A percentile compares a stretch with the other conserved stretches of the same genome.
These are phyloP conservation scores for Kingdonia uniflora DNA, from an alignment of 164 flowering plant species.

Conservation along the genomic window DNA sequence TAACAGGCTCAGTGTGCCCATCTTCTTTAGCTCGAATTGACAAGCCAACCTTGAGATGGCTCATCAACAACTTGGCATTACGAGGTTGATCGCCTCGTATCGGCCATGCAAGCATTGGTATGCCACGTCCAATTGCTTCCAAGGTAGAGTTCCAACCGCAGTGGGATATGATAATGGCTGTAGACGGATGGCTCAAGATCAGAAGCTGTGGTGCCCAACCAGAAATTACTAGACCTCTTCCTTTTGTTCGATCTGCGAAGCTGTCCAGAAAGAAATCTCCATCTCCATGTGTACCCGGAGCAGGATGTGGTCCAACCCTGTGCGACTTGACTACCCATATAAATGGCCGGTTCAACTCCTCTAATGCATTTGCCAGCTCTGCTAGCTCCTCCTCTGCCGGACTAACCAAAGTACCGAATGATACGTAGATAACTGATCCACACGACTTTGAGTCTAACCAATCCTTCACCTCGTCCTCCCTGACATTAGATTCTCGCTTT, in stretches of 20 bases:
- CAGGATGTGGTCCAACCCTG: conserved; percentile 11
- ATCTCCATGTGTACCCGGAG: not conserved
- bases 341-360: conserved; percentile 22
- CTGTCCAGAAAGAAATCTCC: conserved; percentile 23
- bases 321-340: conserved; percentile 44
- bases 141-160: conserved; percentile 70
- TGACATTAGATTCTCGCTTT: conserved; percentile 17
- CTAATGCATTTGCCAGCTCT: conserved; percentile 22
- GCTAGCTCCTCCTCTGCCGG: conserved; percentile 21
- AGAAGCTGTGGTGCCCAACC: conserved; percentile 78
- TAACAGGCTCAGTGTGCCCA: too few relatives aligned
- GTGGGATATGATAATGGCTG: conserved; percentile 49
- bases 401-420: conserved; percentile 36
- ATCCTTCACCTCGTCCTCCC: conserved; percentile 26
- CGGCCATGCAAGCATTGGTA: conserved; percentile 62
- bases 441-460: conserved; percentile 36
- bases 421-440: conserved; percentile 30
- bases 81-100: conserved; percentile 53
- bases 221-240: conserved; percentile 38
- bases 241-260: conserved; percentile 22
- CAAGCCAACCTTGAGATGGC: too few relatives aligned
- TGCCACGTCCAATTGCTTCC: conserved; percentile 52
- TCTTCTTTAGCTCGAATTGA: too few relatives aligned
- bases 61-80: conserved; percentile 29
- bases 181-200: conserved; percentile 59